phyloP scores from a whole-genome alignment of 2,329 filamentous ascomycete genomes.

The Colletotrichum neosansevieriae region DNA sequence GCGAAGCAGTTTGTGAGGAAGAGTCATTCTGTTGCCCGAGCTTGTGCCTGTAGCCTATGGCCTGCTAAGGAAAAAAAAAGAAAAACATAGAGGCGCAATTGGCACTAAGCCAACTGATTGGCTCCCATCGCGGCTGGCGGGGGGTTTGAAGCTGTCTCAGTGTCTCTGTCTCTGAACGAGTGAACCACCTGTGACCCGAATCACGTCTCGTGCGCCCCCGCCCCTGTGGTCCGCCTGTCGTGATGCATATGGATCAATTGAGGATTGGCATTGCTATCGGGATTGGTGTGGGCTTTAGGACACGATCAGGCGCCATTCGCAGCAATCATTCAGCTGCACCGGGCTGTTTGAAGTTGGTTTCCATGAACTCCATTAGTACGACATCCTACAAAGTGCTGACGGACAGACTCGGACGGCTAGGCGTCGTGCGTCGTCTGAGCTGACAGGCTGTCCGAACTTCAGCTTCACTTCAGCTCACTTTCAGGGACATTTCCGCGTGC shows the following conservation, averaged over 20 bases:
- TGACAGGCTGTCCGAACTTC: conserved; percentile 30
- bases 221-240: conserved; percentile 6
- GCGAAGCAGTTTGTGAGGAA: conserved; percentile 7
- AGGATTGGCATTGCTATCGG: too few species aligned
- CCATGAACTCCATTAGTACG: background rate
- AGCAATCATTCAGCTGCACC: conserved; percentile 10
- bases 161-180: background rate
- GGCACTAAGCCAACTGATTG: conserved; percentile 29
- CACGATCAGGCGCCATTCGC: background rate
- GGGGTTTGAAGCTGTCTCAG: conserved; percentile 17
- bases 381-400: conserved; percentile 6
- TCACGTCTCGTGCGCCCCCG: conserved; percentile 11
- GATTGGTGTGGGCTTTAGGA: background rate
- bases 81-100: background rate
- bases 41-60: conserved; percentile 2
- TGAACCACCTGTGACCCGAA: background rate
- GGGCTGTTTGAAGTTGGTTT: conserved; percentile 28
- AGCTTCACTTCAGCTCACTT: conserved; percentile 2
- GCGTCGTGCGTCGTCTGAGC: conserved; percentile 29
- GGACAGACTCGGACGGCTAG: background rate
- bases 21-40: conserved; percentile 27
- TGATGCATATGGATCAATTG: background rate
- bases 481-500: background rate
- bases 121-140: conserved; percentile 18
- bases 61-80: too few species aligned